phyloP scores from a whole-genome alignment of 2,329 filamentous ascomycete genomes.

The Pestalotiopsis sp. region DNA sequence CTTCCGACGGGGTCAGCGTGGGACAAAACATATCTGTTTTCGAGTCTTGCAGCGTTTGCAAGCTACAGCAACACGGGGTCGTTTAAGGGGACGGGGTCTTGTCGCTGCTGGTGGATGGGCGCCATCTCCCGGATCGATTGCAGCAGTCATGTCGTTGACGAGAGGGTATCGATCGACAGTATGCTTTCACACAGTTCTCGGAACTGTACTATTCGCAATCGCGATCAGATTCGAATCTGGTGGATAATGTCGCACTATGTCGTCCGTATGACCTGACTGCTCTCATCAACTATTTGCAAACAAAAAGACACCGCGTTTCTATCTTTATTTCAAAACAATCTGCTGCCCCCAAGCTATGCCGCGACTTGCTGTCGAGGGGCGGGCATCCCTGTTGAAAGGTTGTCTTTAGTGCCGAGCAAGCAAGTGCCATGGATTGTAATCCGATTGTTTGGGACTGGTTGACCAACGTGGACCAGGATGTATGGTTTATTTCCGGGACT shows the following conservation, averaged over 20 bases:
- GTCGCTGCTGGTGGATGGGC: not conserved
- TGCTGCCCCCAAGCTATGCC: not conserved
- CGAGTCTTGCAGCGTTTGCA: slow-evolving; percentile 21
- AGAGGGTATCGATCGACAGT: not conserved
- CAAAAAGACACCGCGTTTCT: not conserved
- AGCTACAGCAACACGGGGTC: slow-evolving; percentile 20
- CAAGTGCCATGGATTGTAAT: not conserved
- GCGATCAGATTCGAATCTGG: not conserved
- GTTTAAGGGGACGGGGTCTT: slow-evolving; percentile 15
- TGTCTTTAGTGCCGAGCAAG: not conserved
- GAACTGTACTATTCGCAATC: not conserved
- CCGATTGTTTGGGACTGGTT: not conserved
- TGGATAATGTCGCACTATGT: not conserved
- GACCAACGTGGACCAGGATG: not conserved
- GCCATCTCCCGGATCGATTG: not conserved
- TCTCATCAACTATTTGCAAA: not conserved
- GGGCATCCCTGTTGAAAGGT: not conserved
- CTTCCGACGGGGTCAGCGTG: not conserved
- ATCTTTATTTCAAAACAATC: not conserved
- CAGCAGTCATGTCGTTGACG: not conserved
- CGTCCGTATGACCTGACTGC: not conserved
- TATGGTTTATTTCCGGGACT: slow-evolving; percentile 1
- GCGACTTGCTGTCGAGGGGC: not conserved
- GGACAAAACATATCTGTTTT: slow-evolving; percentile 19
- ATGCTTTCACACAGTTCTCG: not conserved